These are phyloP conservation scores for Thermoascus crustaceus DNA, from an alignment of 2,329 filamentous ascomycete species.

Conservation along the genomic window DNA sequence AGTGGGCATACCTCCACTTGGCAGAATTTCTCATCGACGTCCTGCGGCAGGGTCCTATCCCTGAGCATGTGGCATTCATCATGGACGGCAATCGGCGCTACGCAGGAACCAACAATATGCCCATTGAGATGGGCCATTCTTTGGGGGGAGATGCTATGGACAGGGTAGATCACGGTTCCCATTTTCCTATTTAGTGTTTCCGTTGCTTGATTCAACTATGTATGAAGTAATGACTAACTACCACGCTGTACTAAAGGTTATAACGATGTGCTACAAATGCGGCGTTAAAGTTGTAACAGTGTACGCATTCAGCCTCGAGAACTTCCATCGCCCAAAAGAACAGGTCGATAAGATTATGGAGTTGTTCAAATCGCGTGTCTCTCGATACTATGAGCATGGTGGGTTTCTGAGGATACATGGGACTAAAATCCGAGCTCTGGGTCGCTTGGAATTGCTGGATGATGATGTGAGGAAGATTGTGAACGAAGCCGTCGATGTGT, in stretches of 20 bases:
- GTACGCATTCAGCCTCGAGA: conserved; percentile 12
- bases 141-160: neutral
- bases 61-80: conserved; percentile 8
- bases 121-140: neutral
- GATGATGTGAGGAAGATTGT: too few relatives aligned
- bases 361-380: neutral
- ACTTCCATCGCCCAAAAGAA: conserved; percentile 8
- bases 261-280: too few relatives aligned
- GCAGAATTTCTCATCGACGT: neutral
- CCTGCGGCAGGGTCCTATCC: conserved; percentile 7
- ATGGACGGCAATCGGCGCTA: conserved; percentile 12
- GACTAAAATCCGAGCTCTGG: neutral
- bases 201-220: neutral
- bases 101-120: conserved; percentile 2
- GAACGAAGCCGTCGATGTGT: too few relatives aligned
- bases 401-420: neutral
- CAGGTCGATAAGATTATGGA: conserved; percentile 7
- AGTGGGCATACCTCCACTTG: neutral
- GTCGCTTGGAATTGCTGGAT: conserved; percentile 1
- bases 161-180: neutral
- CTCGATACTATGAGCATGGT: too few relatives aligned
- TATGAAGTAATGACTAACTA: too few relatives aligned
- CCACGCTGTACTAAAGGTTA: too few relatives aligned
- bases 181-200: neutral
- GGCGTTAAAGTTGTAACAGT: conserved; percentile 6